Conservation (phyloP, 257 asterid genomes). For the Solanum chaucha region DNA sequence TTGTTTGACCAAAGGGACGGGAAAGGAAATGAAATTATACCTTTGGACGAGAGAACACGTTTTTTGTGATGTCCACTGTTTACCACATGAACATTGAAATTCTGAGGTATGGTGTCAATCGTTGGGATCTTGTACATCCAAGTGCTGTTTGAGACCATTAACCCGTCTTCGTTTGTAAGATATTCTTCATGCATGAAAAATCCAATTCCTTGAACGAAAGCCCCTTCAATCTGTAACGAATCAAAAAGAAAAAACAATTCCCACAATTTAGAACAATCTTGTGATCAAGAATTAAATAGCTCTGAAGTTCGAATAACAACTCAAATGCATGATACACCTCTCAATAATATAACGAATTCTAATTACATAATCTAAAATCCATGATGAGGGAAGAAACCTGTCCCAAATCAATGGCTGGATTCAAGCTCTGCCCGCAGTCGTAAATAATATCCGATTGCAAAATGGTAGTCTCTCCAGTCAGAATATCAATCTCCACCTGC, state of each 20-base stretch:
- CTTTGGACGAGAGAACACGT: not conserved
- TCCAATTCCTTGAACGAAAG: conserved; percentile 80
- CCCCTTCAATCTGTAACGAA: conserved; percentile 60
- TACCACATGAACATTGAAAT: not conserved
- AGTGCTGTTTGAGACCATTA: not conserved
- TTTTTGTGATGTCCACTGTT: not conserved
- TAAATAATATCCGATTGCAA: conserved; percentile 52
- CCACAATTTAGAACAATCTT: not conserved
- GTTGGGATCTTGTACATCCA: not conserved
- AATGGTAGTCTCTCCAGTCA: conserved; percentile 51
- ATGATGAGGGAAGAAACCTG: conserved; percentile 25
- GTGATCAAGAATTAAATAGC: not conserved
- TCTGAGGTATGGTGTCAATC: not conserved
- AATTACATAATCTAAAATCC: not conserved
- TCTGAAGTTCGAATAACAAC: not conserved
- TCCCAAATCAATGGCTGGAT: conserved; percentile 74
- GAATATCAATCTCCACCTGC: conserved; percentile 60
- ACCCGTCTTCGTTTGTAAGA: conserved; percentile 41
- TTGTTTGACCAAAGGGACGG: not conserved
- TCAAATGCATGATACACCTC: not conserved
- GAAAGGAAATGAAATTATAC: not conserved
- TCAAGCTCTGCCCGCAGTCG: conserved; percentile 80
- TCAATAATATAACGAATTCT: not conserved
- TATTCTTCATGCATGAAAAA: conserved; percentile 83
- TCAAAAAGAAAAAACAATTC: not conserved